Evolutionary conservation across 1,284 basidiomycete species (phyloP).

Genomic region (Vanrija sp.): DNA sequence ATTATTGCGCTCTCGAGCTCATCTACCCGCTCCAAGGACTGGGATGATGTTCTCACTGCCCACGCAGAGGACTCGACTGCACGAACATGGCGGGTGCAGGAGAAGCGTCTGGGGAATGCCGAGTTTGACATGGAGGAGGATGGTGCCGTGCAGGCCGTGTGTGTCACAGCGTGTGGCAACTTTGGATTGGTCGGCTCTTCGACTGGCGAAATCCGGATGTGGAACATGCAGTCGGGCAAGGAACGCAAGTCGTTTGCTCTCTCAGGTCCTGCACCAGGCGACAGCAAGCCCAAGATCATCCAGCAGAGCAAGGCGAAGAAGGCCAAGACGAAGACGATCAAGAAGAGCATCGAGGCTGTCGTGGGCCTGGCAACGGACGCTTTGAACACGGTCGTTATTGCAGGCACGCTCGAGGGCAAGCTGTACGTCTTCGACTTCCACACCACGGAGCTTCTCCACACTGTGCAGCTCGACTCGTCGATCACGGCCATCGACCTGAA

Average conservation of each 20-base stretch:
- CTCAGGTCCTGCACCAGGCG: constrained; percentile 58
- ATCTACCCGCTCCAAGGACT: constrained; percentile 80
- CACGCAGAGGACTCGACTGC: constrained; percentile 77
- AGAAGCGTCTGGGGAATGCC: constrained; percentile 73
- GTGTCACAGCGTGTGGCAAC: constrained; percentile 92
- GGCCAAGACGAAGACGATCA: constrained; percentile 43
- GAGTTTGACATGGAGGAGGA: constrained; percentile 52
- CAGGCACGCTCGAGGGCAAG: constrained; percentile 80
- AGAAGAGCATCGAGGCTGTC: constrained; percentile 59
- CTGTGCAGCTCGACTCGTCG: constrained; percentile 64
- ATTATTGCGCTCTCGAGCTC: constrained; percentile 76
- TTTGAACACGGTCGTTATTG: constrained; percentile 75
- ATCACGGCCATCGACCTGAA: constrained; percentile 73
- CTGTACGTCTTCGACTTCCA: constrained; percentile 96
- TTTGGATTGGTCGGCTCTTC: constrained; percentile 84
- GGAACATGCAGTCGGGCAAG: constrained; percentile 95
- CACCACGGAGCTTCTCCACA: constrained; percentile 66
- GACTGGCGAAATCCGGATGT: constrained; percentile 74
- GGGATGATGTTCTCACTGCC: constrained; percentile 92
- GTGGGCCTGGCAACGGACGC: constrained; percentile 83
- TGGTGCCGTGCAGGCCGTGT: constrained; percentile 62
- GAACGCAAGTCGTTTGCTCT: constrained; percentile 69
- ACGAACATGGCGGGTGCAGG: constrained; percentile 79
- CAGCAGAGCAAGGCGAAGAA: constrained; percentile 25
- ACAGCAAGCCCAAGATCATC: constrained; percentile 51